Evolutionary conservation across 1,139 yeast genomes (phyloP), one percentile per base, ranked within the genome.

Genomic region (Nakaseomyces sp.): DNA sequence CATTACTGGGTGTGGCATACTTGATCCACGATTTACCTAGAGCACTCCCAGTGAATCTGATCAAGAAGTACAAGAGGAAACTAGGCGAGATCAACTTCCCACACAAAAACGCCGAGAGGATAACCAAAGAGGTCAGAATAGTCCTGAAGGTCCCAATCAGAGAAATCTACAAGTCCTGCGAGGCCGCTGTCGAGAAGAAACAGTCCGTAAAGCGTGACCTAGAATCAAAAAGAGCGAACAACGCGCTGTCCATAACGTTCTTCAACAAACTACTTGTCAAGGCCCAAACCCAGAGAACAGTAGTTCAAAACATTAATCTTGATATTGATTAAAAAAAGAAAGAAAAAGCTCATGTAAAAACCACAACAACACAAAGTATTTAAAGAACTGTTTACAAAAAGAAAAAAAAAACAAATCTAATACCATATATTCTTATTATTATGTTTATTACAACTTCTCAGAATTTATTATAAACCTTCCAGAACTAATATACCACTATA

Each of bases 41-140:
- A 54, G 95, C 97, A 0, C 76, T 86, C 55, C 94, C 96, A 19
- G 72, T 88, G 54, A 88, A 88, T 47, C 73, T 88, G 48, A 87
- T 94, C 0, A 70, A 73, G 44, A 87, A 84, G 63, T 76, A 89
- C 51, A 76, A 74, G 50, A 60, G 59, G 7, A 84, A 82, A 55
- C 69, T 91, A 30, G 68, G 71, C 30, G 76, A 73, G 17, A 65
- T 79, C 55, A 96, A 88, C 48, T 91, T 87, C 56, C 79, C 84
- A 9, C 93, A 84, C 54, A 60, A 71, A 37, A 89, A 89, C 60
- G 80, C 96, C 2, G 74, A 74, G 44, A 72, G 98, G 49, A 76
- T 91, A 9, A 71, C 95, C 0, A 78, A 77, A 53, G 97, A 91
- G 60, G 84, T 88, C 48, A 73, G 94, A 31, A 78, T 79, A 54